phyloP scores from a whole-genome alignment of 2,329 filamentous ascomycete species.

The Alternaria brassicae region DNA sequence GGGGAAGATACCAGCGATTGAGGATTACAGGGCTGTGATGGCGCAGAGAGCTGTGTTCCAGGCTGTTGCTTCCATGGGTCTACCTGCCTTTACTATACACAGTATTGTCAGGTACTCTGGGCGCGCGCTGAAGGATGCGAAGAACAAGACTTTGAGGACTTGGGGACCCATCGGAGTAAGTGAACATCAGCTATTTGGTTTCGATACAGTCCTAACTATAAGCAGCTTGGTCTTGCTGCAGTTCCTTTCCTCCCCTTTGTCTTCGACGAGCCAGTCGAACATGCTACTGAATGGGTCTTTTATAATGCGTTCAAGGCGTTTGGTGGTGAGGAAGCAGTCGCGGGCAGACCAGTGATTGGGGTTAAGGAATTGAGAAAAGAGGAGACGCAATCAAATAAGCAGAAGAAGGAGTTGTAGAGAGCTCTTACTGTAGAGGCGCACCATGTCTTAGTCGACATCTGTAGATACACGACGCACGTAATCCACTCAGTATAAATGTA shows the following conservation, averaged over 20 bases:
- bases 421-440: not conserved
- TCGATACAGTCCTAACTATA: conserved; percentile 1
- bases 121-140: conserved; percentile 79
- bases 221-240: conserved; percentile 64
- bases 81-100: conserved; percentile 94
- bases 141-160: conserved; percentile 77
- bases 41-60: conserved; percentile 91
- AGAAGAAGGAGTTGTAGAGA: conserved; percentile 49
- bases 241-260: conserved; percentile 84
- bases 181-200: conserved; percentile 9
- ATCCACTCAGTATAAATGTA: conserved; percentile 11
- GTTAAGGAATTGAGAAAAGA: conserved; percentile 47
- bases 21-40: conserved; percentile 93
- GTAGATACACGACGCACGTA: conserved; percentile 2
- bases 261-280: conserved; percentile 92
- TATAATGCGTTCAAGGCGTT: conserved; percentile 78
- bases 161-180: conserved; percentile 92
- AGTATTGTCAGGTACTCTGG: conserved; percentile 91
- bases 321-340: conserved; percentile 69
- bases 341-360: conserved; percentile 48
- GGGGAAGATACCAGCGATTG: conserved; percentile 70
- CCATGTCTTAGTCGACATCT: not conserved
- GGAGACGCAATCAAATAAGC: conserved; percentile 41
- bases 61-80: conserved; percentile 86
- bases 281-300: conserved; percentile 89